Percentiles rank a stretch among this genome's conserved stretches.
Evolutionary conservation across 768 basidiomycete genomes (phyloP).

Genomic region (Amanita pseudoporphyria): DNA sequence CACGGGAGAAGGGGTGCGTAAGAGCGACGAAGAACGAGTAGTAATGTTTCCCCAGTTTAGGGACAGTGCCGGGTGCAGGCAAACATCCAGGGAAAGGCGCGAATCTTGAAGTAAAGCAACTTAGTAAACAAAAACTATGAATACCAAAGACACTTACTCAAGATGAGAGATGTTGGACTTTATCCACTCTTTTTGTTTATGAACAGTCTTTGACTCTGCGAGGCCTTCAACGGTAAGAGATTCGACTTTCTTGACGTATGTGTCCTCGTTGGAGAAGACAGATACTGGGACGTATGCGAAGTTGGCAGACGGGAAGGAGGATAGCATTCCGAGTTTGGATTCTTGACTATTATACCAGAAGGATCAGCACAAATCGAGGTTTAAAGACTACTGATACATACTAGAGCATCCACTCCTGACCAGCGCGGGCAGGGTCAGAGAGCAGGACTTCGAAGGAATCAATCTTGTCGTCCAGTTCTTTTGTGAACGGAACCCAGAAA

Average conservation of each 20-base stretch:
- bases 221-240: neutral
- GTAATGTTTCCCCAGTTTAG: slow-evolving; percentile 4
- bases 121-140: neutral
- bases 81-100: slow-evolving; percentile 3
- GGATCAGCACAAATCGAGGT: neutral
- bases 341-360: neutral
- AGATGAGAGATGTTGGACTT: slow-evolving; percentile 4
- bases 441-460: neutral
- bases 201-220: neutral
- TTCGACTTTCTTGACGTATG: neutral
- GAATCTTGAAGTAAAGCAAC: neutral
- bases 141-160: neutral
- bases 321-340: slow-evolving; percentile 3
- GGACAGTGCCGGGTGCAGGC: neutral
- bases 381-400: neutral
- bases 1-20: slow-evolving; percentile 2
- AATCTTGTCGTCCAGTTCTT: slow-evolving; percentile 4
- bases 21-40: slow-evolving; percentile 1
- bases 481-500: slow-evolving; percentile 2
- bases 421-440: neutral
- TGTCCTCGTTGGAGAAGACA: neutral
- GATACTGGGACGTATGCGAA: slow-evolving; percentile 2
- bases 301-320: neutral
- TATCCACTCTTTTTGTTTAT: slow-evolving; percentile 3
- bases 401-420: slow-evolving; percentile 6